Evolutionary conservation across 1,284 basidiomycete genomes (phyloP).

Genomic region (Moesziomyces sp.): DNA sequence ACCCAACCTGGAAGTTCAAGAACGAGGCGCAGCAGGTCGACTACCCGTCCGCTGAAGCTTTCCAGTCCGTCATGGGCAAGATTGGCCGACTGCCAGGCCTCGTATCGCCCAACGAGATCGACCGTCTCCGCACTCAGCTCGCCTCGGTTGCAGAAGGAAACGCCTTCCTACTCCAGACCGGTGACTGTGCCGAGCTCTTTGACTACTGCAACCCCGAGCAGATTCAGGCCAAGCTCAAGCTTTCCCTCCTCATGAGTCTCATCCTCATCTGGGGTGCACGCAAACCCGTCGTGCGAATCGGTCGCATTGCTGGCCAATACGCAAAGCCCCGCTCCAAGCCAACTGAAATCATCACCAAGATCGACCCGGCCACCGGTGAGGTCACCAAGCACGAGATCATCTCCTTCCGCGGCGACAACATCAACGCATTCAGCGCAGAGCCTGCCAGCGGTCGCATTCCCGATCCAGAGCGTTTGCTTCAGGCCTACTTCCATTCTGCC

Average conservation of each 20-base stretch:
- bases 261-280: slow-evolving; percentile 93
- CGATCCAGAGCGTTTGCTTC: slow-evolving; percentile 85
- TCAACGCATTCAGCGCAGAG: slow-evolving; percentile 80
- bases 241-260: slow-evolving; percentile 93
- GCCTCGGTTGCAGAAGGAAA: slow-evolving; percentile 60
- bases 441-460: slow-evolving; percentile 77
- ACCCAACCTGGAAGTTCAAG: slow-evolving; percentile 58
- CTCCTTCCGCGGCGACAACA: slow-evolving; percentile 94
- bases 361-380: slow-evolving; percentile 35
- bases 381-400: slow-evolving; percentile 68
- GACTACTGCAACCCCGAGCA: slow-evolving; percentile 79
- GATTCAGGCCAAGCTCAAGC: slow-evolving; percentile 90
- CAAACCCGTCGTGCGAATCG: slow-evolving; percentile 60
- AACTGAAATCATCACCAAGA: slow-evolving; percentile 74
- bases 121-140: slow-evolving; percentile 60
- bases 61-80: slow-evolving; percentile 48
- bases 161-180: slow-evolving; percentile 94
- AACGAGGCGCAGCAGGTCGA: slow-evolving; percentile 62
- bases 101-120: slow-evolving; percentile 61
- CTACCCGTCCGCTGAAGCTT: slow-evolving; percentile 51
- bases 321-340: slow-evolving; percentile 92
- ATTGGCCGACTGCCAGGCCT: slow-evolving; percentile 63
- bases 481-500: slow-evolving; percentile 93
- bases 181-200: slow-evolving; percentile 85
- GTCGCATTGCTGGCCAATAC: slow-evolving; percentile 75